phyloP scores from a whole-genome alignment of 305 asterid genomes.

The Rubia peregrina region DNA sequence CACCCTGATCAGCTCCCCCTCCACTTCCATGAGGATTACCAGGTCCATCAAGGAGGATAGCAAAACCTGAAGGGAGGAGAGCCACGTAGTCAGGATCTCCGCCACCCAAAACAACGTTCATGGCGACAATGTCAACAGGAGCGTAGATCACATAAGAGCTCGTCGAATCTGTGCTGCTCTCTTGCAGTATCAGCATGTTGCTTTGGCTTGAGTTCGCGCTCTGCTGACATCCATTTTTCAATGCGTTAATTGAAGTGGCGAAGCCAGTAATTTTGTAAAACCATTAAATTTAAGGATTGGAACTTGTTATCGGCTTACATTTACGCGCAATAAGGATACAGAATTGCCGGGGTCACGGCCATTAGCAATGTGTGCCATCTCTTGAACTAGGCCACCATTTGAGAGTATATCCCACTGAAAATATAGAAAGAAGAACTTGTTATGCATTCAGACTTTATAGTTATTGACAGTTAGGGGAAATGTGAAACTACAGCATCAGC shows the following conservation, averaged over 20 bases:
- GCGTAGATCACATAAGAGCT: constrained; percentile 89
- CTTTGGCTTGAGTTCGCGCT: constrained; percentile 90
- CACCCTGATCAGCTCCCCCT: constrained; percentile 33
- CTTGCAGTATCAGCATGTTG: constrained; percentile 88
- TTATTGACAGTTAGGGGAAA: too few species aligned
- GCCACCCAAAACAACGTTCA: constrained; percentile 84
- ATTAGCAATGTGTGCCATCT: constrained; percentile 94
- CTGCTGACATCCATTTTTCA: constrained; percentile 29
- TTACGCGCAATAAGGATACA: constrained; percentile 77
- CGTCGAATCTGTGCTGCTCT: constrained; percentile 71
- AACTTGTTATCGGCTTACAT: constrained; percentile 37
- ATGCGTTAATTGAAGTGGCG: not conserved
- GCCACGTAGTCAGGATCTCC: constrained; percentile 98
- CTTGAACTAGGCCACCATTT: constrained; percentile 93
- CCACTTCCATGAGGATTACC: constrained; percentile 8
- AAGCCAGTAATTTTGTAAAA: not conserved
- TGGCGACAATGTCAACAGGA: constrained; percentile 79
- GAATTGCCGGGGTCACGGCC: constrained; percentile 89
- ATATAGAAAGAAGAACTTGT: not conserved
- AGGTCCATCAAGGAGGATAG: constrained; percentile 80
- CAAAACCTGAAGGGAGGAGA: constrained; percentile 86
- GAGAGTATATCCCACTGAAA: constrained; percentile 94
- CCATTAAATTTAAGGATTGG: not conserved
- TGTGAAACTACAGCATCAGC: too few species aligned
- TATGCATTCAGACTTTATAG: too few species aligned